Conservation (phyloP, 164 flowering plant species). For the Nymphaea thermarum region DNA sequence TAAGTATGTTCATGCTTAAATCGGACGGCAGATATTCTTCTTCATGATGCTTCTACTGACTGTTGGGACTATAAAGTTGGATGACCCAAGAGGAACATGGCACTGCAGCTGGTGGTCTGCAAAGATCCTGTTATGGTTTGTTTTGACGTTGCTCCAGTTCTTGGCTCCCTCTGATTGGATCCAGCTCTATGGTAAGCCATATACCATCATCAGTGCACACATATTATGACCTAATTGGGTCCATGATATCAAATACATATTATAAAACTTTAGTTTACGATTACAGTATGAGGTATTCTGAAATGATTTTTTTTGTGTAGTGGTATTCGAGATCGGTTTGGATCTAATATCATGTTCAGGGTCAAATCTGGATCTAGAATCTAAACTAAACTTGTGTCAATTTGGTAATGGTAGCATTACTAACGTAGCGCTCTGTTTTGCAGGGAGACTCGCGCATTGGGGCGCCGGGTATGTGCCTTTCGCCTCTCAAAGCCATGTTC, state of each 20-base stretch:
- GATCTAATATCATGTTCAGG: too few species aligned
- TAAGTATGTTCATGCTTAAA: neutral
- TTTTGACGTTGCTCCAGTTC: slow-evolving; percentile 41
- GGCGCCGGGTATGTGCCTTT: slow-evolving; percentile 73
- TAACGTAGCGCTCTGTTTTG: slow-evolving; percentile 6
- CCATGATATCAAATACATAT: too few species aligned
- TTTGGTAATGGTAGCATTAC: too few species aligned
- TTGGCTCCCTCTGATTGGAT: slow-evolving; percentile 46
- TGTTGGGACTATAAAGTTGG: slow-evolving; percentile 52
- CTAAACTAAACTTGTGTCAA: too few species aligned
- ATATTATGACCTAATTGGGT: neutral
- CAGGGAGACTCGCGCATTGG: slow-evolving; percentile 81
- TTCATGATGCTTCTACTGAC: slow-evolving; percentile 73
- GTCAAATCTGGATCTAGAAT: too few species aligned
- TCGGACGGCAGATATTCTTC: slow-evolving; percentile 39
- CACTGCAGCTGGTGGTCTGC: slow-evolving; percentile 90
- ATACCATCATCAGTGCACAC: neutral
- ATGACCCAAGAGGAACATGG: slow-evolving; percentile 47
- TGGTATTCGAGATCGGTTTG: too few species aligned
- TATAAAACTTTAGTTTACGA: too few species aligned
- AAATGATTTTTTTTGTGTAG: too few species aligned
- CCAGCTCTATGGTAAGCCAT: slow-evolving; percentile 24
- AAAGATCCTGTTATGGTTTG: slow-evolving; percentile 43
- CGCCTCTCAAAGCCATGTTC: neutral
- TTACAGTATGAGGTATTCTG: too few species aligned